phyloP scores from a whole-genome alignment of 148 eudicot genomes.

The Dianthus caryophyllus region DNA sequence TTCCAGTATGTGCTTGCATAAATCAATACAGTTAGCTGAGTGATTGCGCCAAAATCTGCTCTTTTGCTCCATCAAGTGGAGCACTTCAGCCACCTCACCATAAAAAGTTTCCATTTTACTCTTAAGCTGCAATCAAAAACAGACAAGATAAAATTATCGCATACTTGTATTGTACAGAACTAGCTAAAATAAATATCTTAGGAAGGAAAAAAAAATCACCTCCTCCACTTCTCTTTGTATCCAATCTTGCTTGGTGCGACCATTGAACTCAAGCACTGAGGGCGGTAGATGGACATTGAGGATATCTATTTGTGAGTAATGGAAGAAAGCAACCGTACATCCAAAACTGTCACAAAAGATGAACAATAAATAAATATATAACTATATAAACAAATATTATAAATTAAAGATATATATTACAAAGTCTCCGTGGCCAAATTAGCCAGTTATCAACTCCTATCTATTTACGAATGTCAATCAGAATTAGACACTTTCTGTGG shows the following conservation, averaged over 20 bases:
- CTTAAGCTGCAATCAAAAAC: constrained; percentile 42
- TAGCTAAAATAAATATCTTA: not conserved
- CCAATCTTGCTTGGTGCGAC: constrained; percentile 56
- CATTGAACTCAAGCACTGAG: constrained; percentile 63
- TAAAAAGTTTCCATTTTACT: constrained; percentile 59
- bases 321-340: constrained; percentile 84
- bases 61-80: constrained; percentile 58
- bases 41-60: constrained; percentile 39
- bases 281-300: constrained; percentile 80
- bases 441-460: not conserved
- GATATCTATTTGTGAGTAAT: constrained; percentile 85
- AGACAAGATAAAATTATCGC: not conserved
- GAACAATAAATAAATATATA: not conserved
- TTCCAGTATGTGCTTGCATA: constrained; percentile 51
- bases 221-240: constrained; percentile 64
- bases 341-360: constrained; percentile 57
- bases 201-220: constrained; percentile 35
- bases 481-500: no score
- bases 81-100: constrained; percentile 48
- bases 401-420: not conserved
- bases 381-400: no score
- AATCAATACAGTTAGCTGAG: constrained; percentile 40
- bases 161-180: not conserved
- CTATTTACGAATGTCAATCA: no score
- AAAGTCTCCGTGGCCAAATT: not conserved